Conservation (phyloP, 1,284 basidiomycete species). For the Cerrena zonata region DNA sequence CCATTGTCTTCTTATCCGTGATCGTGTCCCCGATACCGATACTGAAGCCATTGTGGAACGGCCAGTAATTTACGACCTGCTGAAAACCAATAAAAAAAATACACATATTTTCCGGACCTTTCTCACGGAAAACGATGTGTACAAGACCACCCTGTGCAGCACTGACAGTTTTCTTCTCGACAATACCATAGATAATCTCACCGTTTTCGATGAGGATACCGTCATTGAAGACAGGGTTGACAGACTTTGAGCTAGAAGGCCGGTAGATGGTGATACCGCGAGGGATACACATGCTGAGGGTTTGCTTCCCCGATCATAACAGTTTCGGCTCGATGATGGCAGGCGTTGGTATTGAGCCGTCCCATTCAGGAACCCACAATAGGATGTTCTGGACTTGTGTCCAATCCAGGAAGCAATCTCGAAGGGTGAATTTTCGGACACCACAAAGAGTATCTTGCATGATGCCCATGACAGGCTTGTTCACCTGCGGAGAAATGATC, state of each 20-base stretch:
- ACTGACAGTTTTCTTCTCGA: conserved; percentile 98
- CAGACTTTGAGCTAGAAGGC: conserved; percentile 72
- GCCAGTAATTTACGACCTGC: conserved; percentile 95
- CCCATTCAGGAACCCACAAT: conserved; percentile 97
- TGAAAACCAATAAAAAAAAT: conserved; percentile 92
- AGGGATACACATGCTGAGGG: conserved; percentile 89
- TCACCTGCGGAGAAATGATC: conserved; percentile 99
- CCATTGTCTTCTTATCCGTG: conserved; percentile 86
- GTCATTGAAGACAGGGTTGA: conserved; percentile 83
- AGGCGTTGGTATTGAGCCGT: conserved; percentile 87
- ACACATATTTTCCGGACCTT: conserved; percentile 89
- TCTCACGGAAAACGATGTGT: conserved; percentile 96
- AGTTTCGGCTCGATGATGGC: conserved; percentile 96
- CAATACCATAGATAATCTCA: conserved; percentile 90
- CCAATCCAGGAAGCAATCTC: conserved; percentile 93
- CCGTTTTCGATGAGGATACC: conserved; percentile 97
- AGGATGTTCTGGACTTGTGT: conserved; percentile 93
- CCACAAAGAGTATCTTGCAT: conserved; percentile 99
- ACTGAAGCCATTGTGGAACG: conserved; percentile 97
- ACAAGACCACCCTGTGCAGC: conserved; percentile 91
- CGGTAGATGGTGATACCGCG: conserved; percentile 92
- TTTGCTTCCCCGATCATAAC: conserved; percentile 97
- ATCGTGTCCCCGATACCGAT: conserved; percentile 99
- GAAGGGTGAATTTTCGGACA: conserved; percentile 93
- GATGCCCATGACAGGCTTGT: conserved; percentile 99